These are phyloP conservation scores for Pontederia paniculata DNA, from an alignment of 176 grass and related monocot species.

Conservation along the genomic window DNA sequence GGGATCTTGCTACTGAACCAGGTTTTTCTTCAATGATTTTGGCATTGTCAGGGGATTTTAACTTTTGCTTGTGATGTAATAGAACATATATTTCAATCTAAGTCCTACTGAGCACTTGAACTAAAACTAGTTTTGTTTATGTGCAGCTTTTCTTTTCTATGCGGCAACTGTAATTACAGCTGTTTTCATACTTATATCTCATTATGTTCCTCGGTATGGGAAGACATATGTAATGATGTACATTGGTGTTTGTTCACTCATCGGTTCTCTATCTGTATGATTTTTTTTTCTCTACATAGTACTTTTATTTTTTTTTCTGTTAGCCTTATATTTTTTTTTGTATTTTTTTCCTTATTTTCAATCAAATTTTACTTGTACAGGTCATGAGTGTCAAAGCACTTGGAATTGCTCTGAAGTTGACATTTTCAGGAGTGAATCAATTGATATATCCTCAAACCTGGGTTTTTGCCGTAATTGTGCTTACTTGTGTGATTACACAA, in stretches of 20 bases:
- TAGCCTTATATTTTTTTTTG: constrained; percentile 1
- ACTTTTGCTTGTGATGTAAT: neutral
- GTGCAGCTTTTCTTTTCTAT: constrained; percentile 71
- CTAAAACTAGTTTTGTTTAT: constrained; percentile 15
- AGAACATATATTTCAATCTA: neutral
- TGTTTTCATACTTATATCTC: constrained; percentile 77
- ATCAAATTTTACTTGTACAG: constrained; percentile 29
- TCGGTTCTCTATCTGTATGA: constrained; percentile 81
- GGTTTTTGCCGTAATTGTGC: constrained; percentile 74
- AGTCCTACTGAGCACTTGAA: neutral
- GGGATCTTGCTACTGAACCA: constrained; percentile 89
- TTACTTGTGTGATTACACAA: constrained; percentile 63
- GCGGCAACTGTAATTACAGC: constrained; percentile 48
- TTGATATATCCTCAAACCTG: constrained; percentile 78
- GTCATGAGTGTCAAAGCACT: constrained; percentile 93
- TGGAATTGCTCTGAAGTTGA: constrained; percentile 85
- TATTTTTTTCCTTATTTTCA: constrained; percentile 15
- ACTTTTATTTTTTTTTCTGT: neutral
- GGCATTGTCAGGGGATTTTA: neutral
- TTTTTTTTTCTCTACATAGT: neutral
- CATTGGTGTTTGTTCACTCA: constrained; percentile 76
- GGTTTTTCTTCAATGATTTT: constrained; percentile 28
- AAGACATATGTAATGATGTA: constrained; percentile 93
- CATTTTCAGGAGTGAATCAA: constrained; percentile 88
- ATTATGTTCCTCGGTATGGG: constrained; percentile 63